phyloP scores from a whole-genome alignment of 768 basidiomycete species.

The Sporobolomyces roseus region DNA sequence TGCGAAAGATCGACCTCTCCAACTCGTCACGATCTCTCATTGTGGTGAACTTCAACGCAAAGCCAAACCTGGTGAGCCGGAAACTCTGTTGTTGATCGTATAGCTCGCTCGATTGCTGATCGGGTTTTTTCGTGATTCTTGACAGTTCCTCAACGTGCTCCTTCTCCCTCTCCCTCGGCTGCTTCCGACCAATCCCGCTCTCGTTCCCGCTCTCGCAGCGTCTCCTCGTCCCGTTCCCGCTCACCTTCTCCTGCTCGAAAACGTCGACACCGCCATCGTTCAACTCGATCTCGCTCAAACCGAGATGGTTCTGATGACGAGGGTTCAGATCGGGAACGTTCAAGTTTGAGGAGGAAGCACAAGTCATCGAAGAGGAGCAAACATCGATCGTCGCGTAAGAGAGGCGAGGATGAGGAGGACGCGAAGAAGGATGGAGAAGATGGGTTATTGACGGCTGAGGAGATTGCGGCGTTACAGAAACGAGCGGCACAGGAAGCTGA shows the following conservation, averaged over 20 bases:
- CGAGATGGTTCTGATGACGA: neutral
- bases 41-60: constrained; percentile 69
- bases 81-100: too few species aligned
- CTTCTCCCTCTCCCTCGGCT: constrained; percentile 19
- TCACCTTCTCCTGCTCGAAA: constrained; percentile 31
- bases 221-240: constrained; percentile 6
- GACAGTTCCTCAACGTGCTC: constrained; percentile 19
- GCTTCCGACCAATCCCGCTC: constrained; percentile 24
- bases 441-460: constrained; percentile 19
- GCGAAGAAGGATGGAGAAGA: constrained; percentile 26
- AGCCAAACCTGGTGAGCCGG: neutral
- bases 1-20: constrained; percentile 66
- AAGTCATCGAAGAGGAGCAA: constrained; percentile 20
- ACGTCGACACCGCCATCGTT: constrained; percentile 19
- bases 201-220: constrained; percentile 10
- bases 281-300: neutral
- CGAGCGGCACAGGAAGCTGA: constrained; percentile 58
- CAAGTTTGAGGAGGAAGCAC: neutral
- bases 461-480: constrained; percentile 47
- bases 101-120: neutral
- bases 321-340: neutral
- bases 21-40: constrained; percentile 65
- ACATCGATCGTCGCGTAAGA: constrained; percentile 24
- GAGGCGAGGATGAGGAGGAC: constrained; percentile 14
- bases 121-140: neutral